Evolutionary conservation across 352 stramenopile genomes (phyloP), one percentile per base, ranked within the genome.

Genomic region (Globisporangium heterothallicum): DNA sequence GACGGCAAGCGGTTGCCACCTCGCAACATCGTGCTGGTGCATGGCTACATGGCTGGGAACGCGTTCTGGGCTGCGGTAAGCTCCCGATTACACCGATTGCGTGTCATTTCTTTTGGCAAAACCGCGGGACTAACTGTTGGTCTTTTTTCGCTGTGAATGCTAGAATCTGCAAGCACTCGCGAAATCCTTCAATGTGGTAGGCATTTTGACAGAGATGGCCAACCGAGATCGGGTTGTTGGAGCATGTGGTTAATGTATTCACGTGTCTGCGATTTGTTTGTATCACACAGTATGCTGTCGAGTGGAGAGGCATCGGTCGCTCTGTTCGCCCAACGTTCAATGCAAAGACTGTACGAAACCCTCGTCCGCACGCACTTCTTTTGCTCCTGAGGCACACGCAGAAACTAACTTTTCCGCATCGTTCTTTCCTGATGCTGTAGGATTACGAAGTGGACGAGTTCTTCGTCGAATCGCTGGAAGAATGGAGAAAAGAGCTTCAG

Each of bases 281-380:
- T 42, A 30, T 58, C n/a, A 3, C 34, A 24, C 19, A 91, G 81
- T 92, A 88, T 44, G 78, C 81, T 10, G 81, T 92, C 24, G 81
- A 92, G 26, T 92, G 81, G 81, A 86, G 82, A 50, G 81, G 81
- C 21, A 86, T 88, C 29, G 81, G 81, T 27, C 78, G 81, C 16
- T 90, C 78, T 0, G 71, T 84, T 38, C 81, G 81, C 1, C 78
- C 81, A 7, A 61, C 58, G 29, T 87, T 82, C 59, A 52, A 59
- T 18, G 76, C 77, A 1, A 86, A 85, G 51, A 78, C 59, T 9
- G 74, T 83, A 61, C 22, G 57, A 24, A 14, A 18, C 13, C 21
- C 18, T n/a, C n/a, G n/a, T n/a, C n/a, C n/a, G n/a, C n/a, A n/a
- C n/a, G n/a, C n/a, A n/a, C n/a, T n/a, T n/a, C n/a, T n/a, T n/a